Evolutionary conservation across 495 filamentous ascomycete genomes (phyloP).

Genomic region (Penicillium herquei): DNA sequence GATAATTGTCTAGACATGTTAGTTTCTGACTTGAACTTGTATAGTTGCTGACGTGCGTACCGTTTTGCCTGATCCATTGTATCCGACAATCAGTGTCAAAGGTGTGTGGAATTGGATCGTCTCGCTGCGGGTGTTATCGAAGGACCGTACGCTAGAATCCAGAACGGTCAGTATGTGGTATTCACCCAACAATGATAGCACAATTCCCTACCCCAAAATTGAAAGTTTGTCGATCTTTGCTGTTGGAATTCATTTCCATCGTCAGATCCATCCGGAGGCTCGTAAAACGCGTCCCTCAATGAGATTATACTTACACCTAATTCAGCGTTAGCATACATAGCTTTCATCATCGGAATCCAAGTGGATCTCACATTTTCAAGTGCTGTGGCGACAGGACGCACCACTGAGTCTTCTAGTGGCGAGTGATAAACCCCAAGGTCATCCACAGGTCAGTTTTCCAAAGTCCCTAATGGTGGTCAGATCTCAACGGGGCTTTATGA

Average conservation of each 20-base stretch:
- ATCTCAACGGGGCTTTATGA: constrained; percentile 16
- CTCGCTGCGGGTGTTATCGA: constrained; percentile 72
- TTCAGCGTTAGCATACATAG: neutral
- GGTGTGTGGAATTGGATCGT: constrained; percentile 89
- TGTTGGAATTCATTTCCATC: constrained; percentile 10
- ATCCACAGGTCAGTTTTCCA: neutral
- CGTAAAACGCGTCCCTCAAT: neutral
- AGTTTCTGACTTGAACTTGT: constrained; percentile 1
- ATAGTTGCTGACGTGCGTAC: constrained; percentile 29
- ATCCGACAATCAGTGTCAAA: constrained; percentile 91
- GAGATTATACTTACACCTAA: constrained; percentile 30
- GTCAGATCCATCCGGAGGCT: constrained; percentile 9
- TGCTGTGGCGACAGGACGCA: neutral
- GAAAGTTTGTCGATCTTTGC: constrained; percentile 86
- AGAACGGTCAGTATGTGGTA: neutral
- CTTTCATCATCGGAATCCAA: too few species aligned
- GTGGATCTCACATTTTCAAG: neutral
- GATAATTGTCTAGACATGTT: constrained; percentile 73
- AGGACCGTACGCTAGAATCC: constrained; percentile 74
- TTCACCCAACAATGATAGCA: neutral
- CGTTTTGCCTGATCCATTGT: constrained; percentile 97
- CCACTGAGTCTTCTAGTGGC: neutral
- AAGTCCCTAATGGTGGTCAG: constrained; percentile 5
- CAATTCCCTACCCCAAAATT: constrained; percentile 63
- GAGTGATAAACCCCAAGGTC: neutral